Evolutionary conservation across 2,329 filamentous ascomycete genomes (phyloP).

Genomic region (Myotisia sp.): DNA sequence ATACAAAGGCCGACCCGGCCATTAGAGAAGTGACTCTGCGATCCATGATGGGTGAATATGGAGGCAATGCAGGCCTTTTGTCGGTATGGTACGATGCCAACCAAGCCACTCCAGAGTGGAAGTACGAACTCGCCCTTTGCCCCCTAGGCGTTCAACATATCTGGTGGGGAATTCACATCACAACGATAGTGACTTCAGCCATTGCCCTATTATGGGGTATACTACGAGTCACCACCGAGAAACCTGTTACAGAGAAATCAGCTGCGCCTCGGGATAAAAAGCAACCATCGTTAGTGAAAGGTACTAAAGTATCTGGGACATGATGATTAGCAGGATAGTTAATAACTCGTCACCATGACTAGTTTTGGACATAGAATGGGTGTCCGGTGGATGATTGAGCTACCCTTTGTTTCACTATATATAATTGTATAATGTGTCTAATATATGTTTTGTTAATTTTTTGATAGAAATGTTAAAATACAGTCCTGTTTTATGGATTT

Average conservation of each 20-base stretch:
- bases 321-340: too few species aligned
- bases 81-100: slow-evolving; percentile 76
- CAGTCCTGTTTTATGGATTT: too few species aligned
- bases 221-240: neutral
- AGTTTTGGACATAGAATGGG: too few species aligned
- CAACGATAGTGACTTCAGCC: slow-evolving; percentile 43
- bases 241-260: neutral
- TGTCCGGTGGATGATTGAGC: too few species aligned
- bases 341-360: too few species aligned
- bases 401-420: too few species aligned
- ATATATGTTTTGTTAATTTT: too few species aligned
- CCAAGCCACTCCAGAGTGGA: slow-evolving; percentile 52
- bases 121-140: slow-evolving; percentile 66
- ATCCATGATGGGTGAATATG: slow-evolving; percentile 96
- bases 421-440: too few species aligned
- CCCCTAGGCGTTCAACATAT: slow-evolving; percentile 71
- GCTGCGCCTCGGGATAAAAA: too few species aligned
- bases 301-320: too few species aligned
- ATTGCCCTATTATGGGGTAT: slow-evolving; percentile 17
- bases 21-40: slow-evolving; percentile 83
- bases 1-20: slow-evolving; percentile 19
- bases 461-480: too few species aligned
- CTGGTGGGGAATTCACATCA: slow-evolving; percentile 81
- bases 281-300: too few species aligned
- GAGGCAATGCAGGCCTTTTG: slow-evolving; percentile 78